Evolutionary conservation across 371 early-diverging fungal species (phyloP), one percentile per base, ranked within the genome.

Genomic region (Saksenaea vasiformis): DNA sequence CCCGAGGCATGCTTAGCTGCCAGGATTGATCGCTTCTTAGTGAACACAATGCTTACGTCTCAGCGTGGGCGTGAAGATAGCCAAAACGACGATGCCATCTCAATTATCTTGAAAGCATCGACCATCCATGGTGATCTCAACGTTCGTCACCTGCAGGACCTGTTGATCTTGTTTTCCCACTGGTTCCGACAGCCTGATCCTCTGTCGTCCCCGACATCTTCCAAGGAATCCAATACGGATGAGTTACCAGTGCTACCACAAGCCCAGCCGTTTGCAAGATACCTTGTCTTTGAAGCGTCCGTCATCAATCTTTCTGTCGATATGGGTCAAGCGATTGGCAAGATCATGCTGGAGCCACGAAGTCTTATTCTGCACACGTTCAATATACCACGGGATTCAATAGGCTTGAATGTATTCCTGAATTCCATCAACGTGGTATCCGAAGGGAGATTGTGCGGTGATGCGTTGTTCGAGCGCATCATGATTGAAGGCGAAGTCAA

Each of bases 291-390:
- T 8, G 69, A 78, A 2, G 58, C 89, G 8, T 75, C 81, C 22
- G 69, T 67, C 10, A 77, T 92, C 39, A 63, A 68, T 13, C 72
- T 92, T 17, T 83, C 84, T 1, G 86, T 84, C 0, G 92, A 94
- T 64, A 69, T 94, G 15, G 91, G 93, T 2, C 92, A 91, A 59
- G 88, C 89, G 7, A 87, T 94, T 36, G 94, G 93, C 15, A 88
- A 83, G 60, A 78, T 89, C 34, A 76, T 71, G 5, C 67, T 87
- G 15, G 61, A 59, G 3, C 77, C 87, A n/a, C 65, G 82, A 38
- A 76, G 84, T 38, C 61, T 87, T 3, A 61, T 71, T 0, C 36
- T 89, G 28, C 67, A 76, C 10, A 77, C 79, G 0, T 79, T 87
- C 54, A 70, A 76, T 39, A 60, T 79, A 14, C 87, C 89, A 3